These are phyloP conservation scores for Leccinum solheimii DNA, from an alignment of 1,284 basidiomycete species.

Conservation along the genomic window DNA sequence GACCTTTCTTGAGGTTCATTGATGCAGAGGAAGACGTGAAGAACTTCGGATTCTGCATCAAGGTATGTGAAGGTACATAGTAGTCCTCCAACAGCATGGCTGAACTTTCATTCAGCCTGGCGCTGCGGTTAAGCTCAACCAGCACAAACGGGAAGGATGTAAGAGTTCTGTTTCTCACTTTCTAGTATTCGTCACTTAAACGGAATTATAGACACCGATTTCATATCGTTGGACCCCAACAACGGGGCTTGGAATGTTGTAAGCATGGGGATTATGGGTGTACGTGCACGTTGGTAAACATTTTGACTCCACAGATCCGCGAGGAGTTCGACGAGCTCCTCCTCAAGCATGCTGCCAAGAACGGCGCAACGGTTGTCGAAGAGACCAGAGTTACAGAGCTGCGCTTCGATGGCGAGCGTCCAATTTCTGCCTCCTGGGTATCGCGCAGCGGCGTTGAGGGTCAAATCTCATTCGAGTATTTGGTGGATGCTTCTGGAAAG, in stretches of 20 bases:
- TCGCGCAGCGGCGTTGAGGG: constrained; percentile 23
- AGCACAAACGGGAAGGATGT: constrained; percentile 41
- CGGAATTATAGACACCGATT: background rate
- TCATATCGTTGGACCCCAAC: background rate
- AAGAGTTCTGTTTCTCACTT: constrained; percentile 11
- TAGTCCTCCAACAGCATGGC: background rate
- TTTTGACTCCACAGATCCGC: constrained; percentile 7
- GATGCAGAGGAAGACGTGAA: background rate
- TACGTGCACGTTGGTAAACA: background rate
- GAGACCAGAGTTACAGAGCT: constrained; percentile 41
- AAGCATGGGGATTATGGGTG: background rate
- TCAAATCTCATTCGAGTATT: constrained; percentile 42
- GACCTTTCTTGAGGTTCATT: background rate
- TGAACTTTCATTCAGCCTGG: background rate
- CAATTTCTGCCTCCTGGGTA: constrained; percentile 40
- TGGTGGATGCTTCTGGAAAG: constrained; percentile 41
- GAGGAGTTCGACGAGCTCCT: background rate
- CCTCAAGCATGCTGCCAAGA: constrained; percentile 27
- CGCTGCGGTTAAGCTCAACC: constrained; percentile 37
- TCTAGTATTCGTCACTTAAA: background rate
- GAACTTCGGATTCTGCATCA: background rate
- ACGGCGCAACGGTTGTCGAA: constrained; percentile 42
- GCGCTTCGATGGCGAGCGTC: constrained; percentile 36
- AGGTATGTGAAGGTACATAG: background rate
- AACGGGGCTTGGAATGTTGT: background rate